Conservation (phyloP, 345 rosid species). For the Carallia brachiata region DNA sequence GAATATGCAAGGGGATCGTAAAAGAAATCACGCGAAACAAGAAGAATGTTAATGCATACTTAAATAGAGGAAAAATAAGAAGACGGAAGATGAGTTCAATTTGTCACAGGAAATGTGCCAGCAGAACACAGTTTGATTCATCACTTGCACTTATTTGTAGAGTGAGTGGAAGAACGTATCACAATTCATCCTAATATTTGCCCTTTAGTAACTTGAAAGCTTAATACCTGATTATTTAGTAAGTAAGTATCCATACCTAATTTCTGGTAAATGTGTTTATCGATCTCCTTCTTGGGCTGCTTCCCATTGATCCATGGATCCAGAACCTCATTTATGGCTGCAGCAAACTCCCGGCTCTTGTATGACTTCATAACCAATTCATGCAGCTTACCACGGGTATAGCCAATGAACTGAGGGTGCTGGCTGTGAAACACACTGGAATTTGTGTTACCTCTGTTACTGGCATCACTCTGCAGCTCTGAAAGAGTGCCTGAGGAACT, state of each 20-base stretch:
- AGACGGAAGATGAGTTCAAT: background rate
- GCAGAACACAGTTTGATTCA: background rate
- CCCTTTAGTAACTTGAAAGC: background rate
- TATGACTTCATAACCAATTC: slow-evolving; percentile 94
- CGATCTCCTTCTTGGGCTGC: slow-evolving; percentile 89
- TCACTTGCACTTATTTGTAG: background rate
- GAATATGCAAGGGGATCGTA: too few relatives aligned
- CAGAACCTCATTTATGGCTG: slow-evolving; percentile 90
- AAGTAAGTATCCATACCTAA: slow-evolving; percentile 53
- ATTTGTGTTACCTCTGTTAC: slow-evolving; percentile 27
- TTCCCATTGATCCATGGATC: slow-evolving; percentile 94
- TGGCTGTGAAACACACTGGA: slow-evolving; percentile 51
- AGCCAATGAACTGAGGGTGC: slow-evolving; percentile 96
- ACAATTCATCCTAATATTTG: background rate
- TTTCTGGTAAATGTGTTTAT: slow-evolving; percentile 68
- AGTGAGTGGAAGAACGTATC: background rate
- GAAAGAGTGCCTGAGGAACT: slow-evolving; percentile 41
- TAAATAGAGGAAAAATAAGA: background rate
- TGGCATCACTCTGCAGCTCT: slow-evolving; percentile 27
- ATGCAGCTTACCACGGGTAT: slow-evolving; percentile 88
- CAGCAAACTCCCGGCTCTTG: slow-evolving; percentile 93
- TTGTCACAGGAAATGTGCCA: background rate
- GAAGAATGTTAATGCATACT: background rate
- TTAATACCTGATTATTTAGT: background rate
- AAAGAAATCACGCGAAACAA: background rate